Evolutionary conservation across 2,329 filamentous ascomycete species (phyloP).

Genomic region (Cryphonectria carpinicola): DNA sequence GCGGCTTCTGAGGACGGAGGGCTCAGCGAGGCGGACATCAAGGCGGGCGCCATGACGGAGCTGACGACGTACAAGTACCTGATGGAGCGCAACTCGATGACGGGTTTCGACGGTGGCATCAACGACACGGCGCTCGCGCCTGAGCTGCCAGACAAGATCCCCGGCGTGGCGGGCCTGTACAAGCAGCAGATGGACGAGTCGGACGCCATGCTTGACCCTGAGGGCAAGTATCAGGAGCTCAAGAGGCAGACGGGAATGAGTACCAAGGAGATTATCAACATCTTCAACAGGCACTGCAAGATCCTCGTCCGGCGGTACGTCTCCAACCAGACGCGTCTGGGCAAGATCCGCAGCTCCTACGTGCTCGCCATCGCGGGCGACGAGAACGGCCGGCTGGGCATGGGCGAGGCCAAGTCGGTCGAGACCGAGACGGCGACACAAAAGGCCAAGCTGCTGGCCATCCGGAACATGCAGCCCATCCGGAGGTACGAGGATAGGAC

Average conservation of each 20-base stretch:
- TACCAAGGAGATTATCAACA: constrained; percentile 53
- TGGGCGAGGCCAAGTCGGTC: constrained; percentile 87
- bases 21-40: constrained; percentile 24
- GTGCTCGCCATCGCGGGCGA: constrained; percentile 85
- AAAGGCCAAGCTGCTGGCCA: constrained; percentile 80
- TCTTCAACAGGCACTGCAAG: constrained; percentile 62
- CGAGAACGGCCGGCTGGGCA: constrained; percentile 79
- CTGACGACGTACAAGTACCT: constrained; percentile 39
- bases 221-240: constrained; percentile 54
- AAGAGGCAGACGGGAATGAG: constrained; percentile 60
- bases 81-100: constrained; percentile 42
- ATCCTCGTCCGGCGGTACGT: constrained; percentile 75
- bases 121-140: constrained; percentile 51
- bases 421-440: constrained; percentile 68
- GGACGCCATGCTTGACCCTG: constrained; percentile 55
- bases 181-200: constrained; percentile 52
- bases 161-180: constrained; percentile 57
- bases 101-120: constrained; percentile 37
- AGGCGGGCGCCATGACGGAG: constrained; percentile 32
- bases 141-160: constrained; percentile 55
- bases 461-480: constrained; percentile 92
- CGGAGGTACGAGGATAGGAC: constrained; percentile 89
- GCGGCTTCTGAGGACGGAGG: constrained; percentile 30
- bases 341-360: constrained; percentile 82
- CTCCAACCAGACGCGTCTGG: constrained; percentile 92